Evolutionary conservation across 2,329 filamentous ascomycete species (phyloP), one percentile per base, ranked within the genome.

Genomic region (Fusarium sarcochroum): DNA sequence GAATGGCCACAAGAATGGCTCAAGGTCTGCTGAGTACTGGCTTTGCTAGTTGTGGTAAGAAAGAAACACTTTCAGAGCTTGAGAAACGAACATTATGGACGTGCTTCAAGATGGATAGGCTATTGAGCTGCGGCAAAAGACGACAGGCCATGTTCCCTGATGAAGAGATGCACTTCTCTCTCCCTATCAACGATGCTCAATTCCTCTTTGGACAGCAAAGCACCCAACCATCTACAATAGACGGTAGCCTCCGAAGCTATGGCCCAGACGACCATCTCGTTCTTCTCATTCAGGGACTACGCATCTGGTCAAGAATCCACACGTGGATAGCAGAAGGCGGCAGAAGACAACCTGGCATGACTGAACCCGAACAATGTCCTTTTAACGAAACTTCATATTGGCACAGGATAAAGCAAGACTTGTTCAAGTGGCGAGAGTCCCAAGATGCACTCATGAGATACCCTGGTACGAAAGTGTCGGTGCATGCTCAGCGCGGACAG

Each of bases 71-170:
- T 0, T 71, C 72, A 0, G 72, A 74, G 2, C 45, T 74, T 6
- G 72, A 72, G 18, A 74, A 68, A 3, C 58, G 72, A 4, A 74
- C 72, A 0, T 2, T 74, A 0, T 74, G 72, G 72, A 72, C 72
- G 0, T 74, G 72, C 18, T 74, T 74, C 57, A 68, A 66, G 3
- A 65, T 74, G 47, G 72, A 74, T 18, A 71, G 64, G 41, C 30
- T 74, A 0, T 7, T 74, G 1, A 71, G 65, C 3, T 74, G 72
- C 20, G 72, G 72, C 0, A 74, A 68, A 21, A 52, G 71, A 41
- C 53, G 72, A 17, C 70, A 66, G 25, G 58, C 69, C 11, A 73
- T 74, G 56, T 74, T 74, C 27, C 11, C 66, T 2, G 48, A 68
- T 6, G 50, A 68, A 6, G 55, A 46, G 5, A 65, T 72, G 55